Conservation (phyloP, 495 filamentous ascomycete genomes). For the Pseudoneurospora amorphoporcata region DNA sequence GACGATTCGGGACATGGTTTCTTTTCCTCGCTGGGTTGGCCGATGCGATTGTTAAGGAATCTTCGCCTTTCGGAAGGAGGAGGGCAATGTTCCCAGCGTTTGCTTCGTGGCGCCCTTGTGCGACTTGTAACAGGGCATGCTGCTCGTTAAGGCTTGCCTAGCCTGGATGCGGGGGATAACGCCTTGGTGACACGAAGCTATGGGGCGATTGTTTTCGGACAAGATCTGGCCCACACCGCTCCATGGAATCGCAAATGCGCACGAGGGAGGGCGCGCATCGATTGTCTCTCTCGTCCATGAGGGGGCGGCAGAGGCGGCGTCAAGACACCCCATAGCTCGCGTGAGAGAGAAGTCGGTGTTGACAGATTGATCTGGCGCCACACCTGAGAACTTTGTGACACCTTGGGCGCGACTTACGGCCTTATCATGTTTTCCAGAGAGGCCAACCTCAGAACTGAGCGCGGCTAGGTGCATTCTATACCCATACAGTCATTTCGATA, state of each 20-base stretch:
- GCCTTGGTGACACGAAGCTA: not conserved
- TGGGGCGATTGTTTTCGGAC: not conserved
- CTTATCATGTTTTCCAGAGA: not conserved
- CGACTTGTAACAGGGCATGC: constrained; percentile 11
- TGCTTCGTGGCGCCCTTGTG: constrained; percentile 11
- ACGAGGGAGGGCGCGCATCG: not conserved
- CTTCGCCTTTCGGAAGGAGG: not conserved
- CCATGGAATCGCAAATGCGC: not conserved
- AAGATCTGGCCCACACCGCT: not conserved
- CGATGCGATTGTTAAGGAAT: constrained; percentile 71
- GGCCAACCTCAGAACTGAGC: not conserved
- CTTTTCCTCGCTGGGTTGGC: constrained; percentile 86
- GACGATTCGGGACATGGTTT: constrained; percentile 77
- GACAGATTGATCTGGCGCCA: not conserved
- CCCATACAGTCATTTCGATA: not conserved
- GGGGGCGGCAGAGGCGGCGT: not conserved
- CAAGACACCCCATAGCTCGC: not conserved
- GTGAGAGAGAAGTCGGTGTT: not conserved
- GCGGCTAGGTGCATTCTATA: not conserved
- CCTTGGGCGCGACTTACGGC: not conserved
- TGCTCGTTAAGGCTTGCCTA: constrained; percentile 32
- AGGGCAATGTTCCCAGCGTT: not conserved
- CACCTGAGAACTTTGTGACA: not conserved
- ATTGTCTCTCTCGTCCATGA: not conserved
- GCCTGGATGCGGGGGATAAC: constrained; percentile 18